phyloP scores from a whole-genome alignment of 2,329 filamentous ascomycete genomes.

The Bipolaris victoriae region DNA sequence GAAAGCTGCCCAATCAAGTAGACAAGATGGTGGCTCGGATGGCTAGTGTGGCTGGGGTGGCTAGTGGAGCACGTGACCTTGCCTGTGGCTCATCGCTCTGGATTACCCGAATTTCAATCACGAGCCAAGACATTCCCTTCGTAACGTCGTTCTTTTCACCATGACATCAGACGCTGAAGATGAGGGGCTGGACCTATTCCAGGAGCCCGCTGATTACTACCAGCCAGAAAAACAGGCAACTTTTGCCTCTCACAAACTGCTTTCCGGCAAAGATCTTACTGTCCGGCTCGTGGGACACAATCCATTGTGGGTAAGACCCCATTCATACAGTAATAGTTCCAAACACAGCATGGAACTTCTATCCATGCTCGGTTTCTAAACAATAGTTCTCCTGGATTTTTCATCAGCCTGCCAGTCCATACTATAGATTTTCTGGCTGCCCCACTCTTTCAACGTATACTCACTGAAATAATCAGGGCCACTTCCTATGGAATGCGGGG shows the following conservation, averaged over 20 bases:
- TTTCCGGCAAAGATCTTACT: conserved; percentile 67
- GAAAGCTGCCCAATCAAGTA: conserved; percentile 18
- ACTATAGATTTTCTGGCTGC: background rate
- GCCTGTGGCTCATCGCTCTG: conserved; percentile 15
- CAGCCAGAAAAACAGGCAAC: conserved; percentile 78
- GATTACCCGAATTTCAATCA: conserved; percentile 27
- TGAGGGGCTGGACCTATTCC: conserved; percentile 66
- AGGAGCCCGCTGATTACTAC: conserved; percentile 82
- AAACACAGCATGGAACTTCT: conserved; percentile 7
- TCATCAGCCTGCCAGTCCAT: too few relatives aligned
- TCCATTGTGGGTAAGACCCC: conserved; percentile 73
- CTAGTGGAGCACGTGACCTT: conserved; percentile 16
- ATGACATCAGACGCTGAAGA: conserved; percentile 45
- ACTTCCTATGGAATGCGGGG: conserved; percentile 90
- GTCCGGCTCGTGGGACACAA: conserved; percentile 85
- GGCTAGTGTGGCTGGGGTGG: conserved; percentile 7
- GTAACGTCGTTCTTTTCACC: conserved; percentile 19
- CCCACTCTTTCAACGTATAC: background rate
- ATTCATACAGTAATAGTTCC: conserved; percentile 5
- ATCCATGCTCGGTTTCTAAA: background rate
- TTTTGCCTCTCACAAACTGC: conserved; percentile 72
- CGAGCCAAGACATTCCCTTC: conserved; percentile 21
- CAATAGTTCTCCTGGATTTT: background rate
- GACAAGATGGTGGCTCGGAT: background rate
- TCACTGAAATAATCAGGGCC: conserved; percentile 60